Evolutionary conservation across 2,329 filamentous ascomycete species (phyloP).

Genomic region (Sporothrix protearum): DNA sequence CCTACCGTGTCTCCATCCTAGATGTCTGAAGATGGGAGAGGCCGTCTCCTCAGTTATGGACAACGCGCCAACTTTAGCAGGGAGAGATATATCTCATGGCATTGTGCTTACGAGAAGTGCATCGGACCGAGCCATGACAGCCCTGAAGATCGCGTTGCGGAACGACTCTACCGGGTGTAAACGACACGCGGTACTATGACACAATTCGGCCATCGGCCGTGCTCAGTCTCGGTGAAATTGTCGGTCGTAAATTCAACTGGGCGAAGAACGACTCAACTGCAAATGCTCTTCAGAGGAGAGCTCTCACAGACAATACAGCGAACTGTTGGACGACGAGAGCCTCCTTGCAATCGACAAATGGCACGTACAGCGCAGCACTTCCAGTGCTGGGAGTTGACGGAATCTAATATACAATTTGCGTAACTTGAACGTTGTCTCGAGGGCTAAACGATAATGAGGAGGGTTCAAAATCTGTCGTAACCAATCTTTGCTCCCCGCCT

Average conservation of each 20-base stretch:
- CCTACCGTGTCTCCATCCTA: background rate
- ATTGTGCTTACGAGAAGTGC: background rate
- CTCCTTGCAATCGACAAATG: background rate
- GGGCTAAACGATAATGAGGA: no score
- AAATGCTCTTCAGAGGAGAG: background rate
- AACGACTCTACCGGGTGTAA: background rate
- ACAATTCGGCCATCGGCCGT: background rate
- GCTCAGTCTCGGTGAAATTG: background rate
- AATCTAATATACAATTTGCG: no score
- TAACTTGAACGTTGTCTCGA: no score
- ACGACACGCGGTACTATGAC: conserved; percentile 5
- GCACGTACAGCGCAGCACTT: background rate
- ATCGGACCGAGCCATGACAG: background rate
- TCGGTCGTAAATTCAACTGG: background rate
- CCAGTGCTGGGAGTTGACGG: no score
- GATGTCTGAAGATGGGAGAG: background rate
- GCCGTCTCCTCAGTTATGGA: background rate
- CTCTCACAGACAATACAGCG: background rate
- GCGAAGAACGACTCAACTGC: background rate
- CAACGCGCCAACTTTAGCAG: background rate
- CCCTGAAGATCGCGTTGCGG: background rate
- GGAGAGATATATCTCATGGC: background rate
- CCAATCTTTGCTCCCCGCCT: background rate
- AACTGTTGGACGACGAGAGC: background rate
- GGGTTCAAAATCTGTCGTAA: background rate